Base-by-base conservation (phyloP, 1,139 yeast genomes). In the Blastobotrys apis region DNA sequence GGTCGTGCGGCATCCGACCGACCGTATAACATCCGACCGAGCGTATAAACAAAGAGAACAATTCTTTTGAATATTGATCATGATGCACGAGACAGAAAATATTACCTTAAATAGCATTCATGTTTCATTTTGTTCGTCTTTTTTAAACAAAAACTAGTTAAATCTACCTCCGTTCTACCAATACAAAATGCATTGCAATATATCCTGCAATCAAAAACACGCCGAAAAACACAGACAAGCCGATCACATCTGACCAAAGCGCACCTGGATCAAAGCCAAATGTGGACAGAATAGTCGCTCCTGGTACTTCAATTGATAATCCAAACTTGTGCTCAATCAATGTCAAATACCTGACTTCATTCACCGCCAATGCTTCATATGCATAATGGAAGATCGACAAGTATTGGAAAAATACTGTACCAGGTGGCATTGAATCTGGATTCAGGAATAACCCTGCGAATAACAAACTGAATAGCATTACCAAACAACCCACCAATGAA, bases 371-470 rank as follows among this genome's bases (percentile, higher is more conserved):
- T 0, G 97, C 86, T 62, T 92, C 98, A 61, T 90, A 92, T 0
- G 96, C 97, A 60, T 88, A 92, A 64, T 92, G 97, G 75, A 90
- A 92, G 43, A 92, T 78, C 0, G 97, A 87, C 30, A 88, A 63
- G 71, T 84, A 84, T 65, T 88, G 90, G 52, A 90, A 69, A 81
- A 92, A 84, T 50, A 77, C 77, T 44, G 88, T 78, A 47, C 81
- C 84, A 4, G 73, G 66, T 10, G 86, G 86, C 59, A 84, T 77
- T 35, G 84, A 80, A 46, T 81, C 83, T 39, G 84, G 83, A 62
- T 92, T 92, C 59, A 92, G 79, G 62, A 92, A 90, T 47, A 92
- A 71, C 0, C 98, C 98, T 2, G 97, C 95, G 71, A 92, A 92
- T 45, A 92, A 69, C 47, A 92, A 70, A 2, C 96, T 86, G 56